These are phyloP conservation scores for Talaromyces sp. DNA, from an alignment of 2,329 filamentous ascomycete species.

Conservation along the genomic window DNA sequence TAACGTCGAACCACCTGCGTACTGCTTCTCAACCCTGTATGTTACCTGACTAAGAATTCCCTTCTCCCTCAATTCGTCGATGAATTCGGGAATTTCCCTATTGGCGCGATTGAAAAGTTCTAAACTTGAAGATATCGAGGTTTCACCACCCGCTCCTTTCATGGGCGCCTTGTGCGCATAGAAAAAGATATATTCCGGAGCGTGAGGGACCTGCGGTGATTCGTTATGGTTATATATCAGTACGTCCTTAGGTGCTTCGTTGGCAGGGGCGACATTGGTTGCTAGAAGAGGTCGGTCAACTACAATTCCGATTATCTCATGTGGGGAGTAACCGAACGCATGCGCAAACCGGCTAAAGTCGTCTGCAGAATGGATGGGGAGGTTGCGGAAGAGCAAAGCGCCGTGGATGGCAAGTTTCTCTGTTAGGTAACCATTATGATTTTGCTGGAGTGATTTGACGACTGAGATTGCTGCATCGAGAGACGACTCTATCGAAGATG, in stretches of 20 bases:
- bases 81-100: constrained; percentile 46
- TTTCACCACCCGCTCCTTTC: constrained; percentile 33
- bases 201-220: constrained; percentile 48
- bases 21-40: constrained; percentile 43
- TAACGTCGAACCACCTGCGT: constrained; percentile 45
- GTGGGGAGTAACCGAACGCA: constrained; percentile 45
- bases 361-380: constrained; percentile 43
- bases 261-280: constrained; percentile 45
- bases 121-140: constrained; percentile 46
- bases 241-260: constrained; percentile 46
- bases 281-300: constrained; percentile 43
- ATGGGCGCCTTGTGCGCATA: constrained; percentile 36
- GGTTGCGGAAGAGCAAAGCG: constrained; percentile 43
- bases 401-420: constrained; percentile 36
- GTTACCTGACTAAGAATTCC: constrained; percentile 26
- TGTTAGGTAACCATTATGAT: neutral
- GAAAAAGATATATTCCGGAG: constrained; percentile 50
- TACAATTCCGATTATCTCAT: constrained; percentile 50
- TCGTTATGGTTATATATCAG: constrained; percentile 51
- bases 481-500: no score
- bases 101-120: constrained; percentile 44
- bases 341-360: constrained; percentile 49
- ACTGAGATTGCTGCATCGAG: constrained; percentile 30
- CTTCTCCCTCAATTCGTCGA: constrained; percentile 40
- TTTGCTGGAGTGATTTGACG: neutral